These are phyloP conservation scores for Paramecium primaurelia DNA, from an alignment of 73 alveolate genomes.

Conservation along the genomic window DNA sequence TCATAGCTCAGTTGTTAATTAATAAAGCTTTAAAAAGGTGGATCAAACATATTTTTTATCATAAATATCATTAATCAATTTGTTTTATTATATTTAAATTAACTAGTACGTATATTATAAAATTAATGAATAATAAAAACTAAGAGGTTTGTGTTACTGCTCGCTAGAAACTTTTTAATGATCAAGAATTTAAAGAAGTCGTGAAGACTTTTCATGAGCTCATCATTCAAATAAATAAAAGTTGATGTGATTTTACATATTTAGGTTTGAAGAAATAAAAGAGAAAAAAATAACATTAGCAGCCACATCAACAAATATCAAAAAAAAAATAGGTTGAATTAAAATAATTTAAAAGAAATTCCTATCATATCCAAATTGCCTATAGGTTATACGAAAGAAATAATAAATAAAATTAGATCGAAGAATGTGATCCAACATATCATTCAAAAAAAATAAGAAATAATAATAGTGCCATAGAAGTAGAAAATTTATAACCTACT, in stretches of 20 bases:
- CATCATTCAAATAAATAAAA: background rate
- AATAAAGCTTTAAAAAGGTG: background rate
- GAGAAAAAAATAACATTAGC: background rate
- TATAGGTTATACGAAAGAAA: background rate
- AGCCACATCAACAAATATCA: background rate
- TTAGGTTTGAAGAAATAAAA: constrained; percentile 31
- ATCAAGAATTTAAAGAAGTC: constrained; percentile 28
- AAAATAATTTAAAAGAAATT: constrained; percentile 24
- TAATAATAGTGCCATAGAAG: background rate
- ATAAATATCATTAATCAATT: background rate
- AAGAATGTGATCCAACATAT: constrained; percentile 23
- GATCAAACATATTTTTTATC: background rate
- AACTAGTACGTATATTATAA: background rate
- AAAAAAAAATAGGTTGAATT: background rate
- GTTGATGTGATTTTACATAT: background rate
- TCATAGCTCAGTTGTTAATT: background rate
- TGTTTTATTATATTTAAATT: background rate
- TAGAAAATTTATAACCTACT: background rate
- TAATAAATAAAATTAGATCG: background rate
- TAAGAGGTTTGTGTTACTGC: background rate
- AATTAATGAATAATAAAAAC: background rate
- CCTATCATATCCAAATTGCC: constrained; percentile 28
- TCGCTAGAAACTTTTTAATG: background rate
- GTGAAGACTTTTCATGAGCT: constrained; percentile 30
- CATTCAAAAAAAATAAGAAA: constrained; percentile 23